Conservation (phyloP, 768 basidiomycete genomes). For the Tylopilus rubrobrunneus region DNA sequence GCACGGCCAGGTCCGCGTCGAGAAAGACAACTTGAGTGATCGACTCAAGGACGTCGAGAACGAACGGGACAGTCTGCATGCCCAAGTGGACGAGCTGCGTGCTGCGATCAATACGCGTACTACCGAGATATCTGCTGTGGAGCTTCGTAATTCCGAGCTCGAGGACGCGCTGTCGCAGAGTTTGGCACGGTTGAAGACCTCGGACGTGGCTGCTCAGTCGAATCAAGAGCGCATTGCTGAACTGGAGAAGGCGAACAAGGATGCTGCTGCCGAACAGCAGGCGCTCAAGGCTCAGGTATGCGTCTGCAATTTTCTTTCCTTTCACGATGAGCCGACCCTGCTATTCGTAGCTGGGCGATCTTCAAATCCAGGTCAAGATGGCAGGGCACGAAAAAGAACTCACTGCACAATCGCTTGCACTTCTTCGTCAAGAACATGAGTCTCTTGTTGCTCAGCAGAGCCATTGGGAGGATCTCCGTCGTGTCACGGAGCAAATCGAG, state of each 20-base stretch:
- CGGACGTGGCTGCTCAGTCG: conserved; percentile 63
- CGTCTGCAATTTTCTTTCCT: not conserved
- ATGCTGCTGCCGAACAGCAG: conserved; percentile 54
- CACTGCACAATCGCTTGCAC: conserved; percentile 44
- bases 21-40: conserved; percentile 71
- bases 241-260: conserved; percentile 58
- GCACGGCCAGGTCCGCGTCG: conserved; percentile 75
- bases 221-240: conserved; percentile 57
- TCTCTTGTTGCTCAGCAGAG: conserved; percentile 56
- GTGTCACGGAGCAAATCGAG: conserved; percentile 71
- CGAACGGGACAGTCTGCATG: conserved; percentile 60
- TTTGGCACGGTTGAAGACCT: conserved; percentile 62
- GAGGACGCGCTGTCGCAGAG: conserved; percentile 75
- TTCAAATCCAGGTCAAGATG: conserved; percentile 57
- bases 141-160: conserved; percentile 53
- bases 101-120: conserved; percentile 38
- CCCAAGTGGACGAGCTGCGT: conserved; percentile 55
- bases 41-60: conserved; percentile 56
- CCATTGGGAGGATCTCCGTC: conserved; percentile 77
- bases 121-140: conserved; percentile 44
- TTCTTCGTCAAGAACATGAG: conserved; percentile 60
- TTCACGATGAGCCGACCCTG: not conserved
- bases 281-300: conserved; percentile 58
- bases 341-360: conserved; percentile 48
- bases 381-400: conserved; percentile 62